phyloP scores from a whole-genome alignment of 192 early-diverging fungal species.

The Coemansia sp. region DNA sequence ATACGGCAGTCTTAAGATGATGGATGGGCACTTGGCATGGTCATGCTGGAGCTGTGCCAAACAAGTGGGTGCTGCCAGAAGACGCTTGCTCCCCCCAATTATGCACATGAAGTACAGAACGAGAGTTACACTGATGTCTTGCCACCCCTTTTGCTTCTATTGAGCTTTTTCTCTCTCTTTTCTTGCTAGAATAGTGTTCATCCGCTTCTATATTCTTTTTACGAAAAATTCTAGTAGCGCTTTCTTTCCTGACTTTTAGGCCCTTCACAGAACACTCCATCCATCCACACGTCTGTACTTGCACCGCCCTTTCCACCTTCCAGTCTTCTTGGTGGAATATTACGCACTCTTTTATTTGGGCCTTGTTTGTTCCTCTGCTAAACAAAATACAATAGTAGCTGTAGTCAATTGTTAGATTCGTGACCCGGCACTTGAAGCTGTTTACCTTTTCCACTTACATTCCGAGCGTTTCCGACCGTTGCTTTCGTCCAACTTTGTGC shows the following conservation, averaged over 20 bases:
- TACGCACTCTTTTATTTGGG: neutral
- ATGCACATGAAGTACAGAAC: no score
- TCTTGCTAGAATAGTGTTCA: neutral
- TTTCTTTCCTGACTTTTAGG: neutral
- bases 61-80: neutral
- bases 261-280: neutral
- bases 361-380: neutral
- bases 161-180: neutral
- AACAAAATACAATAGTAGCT: neutral
- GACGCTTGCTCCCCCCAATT: neutral
- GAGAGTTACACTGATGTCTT: no score
- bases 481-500: neutral
- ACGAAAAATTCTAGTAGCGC: neutral
- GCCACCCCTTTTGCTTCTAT: neutral
- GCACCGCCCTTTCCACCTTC: neutral
- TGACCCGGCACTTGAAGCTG: neutral
- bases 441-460: neutral
- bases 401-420: neutral
- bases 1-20: no score
- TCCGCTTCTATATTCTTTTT: neutral
- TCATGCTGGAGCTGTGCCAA: neutral
- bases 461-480: no score
- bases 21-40: neutral
- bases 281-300: neutral
- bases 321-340: neutral